Evolutionary conservation across 768 basidiomycete species (phyloP).

Genomic region (Lenzites betulinus): DNA sequence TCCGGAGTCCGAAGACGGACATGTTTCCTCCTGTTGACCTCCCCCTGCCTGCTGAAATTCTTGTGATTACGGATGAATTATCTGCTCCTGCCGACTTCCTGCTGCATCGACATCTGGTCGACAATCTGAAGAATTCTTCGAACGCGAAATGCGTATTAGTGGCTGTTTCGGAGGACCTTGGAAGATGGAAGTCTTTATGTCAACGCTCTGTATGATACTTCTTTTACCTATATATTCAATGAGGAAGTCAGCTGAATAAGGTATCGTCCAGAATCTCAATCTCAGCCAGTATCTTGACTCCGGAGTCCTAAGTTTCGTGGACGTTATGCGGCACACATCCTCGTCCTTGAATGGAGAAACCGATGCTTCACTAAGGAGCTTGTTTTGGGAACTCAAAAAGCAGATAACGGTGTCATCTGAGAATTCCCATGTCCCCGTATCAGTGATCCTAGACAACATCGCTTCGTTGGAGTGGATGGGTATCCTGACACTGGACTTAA

Average conservation of each 20-base stretch:
- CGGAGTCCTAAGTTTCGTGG: slow-evolving; percentile 54
- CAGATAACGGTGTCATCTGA: slow-evolving; percentile 2
- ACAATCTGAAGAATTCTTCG: slow-evolving; percentile 50
- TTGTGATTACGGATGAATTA: slow-evolving; percentile 72
- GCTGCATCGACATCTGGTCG: slow-evolving; percentile 53
- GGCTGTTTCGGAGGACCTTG: slow-evolving; percentile 56
- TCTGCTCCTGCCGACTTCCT: slow-evolving; percentile 74
- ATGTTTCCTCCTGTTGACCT: slow-evolving; percentile 60
- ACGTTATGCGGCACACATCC: slow-evolving; percentile 45
- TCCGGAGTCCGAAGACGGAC: neutral
- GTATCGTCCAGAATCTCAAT: slow-evolving; percentile 35
- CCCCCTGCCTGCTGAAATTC: slow-evolving; percentile 47
- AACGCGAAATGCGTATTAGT: slow-evolving; percentile 49
- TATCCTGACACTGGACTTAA: slow-evolving; percentile 49
- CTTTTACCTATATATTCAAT: neutral
- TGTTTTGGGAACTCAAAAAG: slow-evolving; percentile 21
- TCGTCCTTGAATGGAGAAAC: slow-evolving; percentile 13
- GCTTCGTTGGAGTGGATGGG: slow-evolving; percentile 75
- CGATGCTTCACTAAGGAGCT: slow-evolving; percentile 19
- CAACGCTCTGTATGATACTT: slow-evolving; percentile 57
- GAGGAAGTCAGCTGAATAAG: no score
- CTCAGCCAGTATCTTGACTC: slow-evolving; percentile 35
- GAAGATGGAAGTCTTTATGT: slow-evolving; percentile 64
- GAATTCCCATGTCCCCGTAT: slow-evolving; percentile 22
- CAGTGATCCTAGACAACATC: slow-evolving; percentile 75